Evolutionary conservation across 768 basidiomycete species (phyloP).

Genomic region (Suillus brevipes): DNA sequence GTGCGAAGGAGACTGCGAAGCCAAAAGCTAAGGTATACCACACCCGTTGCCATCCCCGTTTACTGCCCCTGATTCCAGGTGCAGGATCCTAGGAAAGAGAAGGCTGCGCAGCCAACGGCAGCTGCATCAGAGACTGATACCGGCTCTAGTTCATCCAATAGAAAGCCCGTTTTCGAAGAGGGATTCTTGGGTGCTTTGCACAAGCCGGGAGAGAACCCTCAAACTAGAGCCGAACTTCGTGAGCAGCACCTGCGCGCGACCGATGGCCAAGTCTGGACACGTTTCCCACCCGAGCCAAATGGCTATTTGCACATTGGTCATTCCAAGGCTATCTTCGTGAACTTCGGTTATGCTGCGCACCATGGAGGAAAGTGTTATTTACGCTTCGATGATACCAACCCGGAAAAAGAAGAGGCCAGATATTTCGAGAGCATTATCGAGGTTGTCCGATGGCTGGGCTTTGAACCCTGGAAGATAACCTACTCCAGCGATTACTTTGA

Average conservation of each 20-base stretch:
- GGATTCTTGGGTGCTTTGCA: slow-evolving; percentile 93
- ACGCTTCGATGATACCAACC: slow-evolving; percentile 98
- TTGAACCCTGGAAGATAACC: slow-evolving; percentile 98
- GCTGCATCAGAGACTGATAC: slow-evolving; percentile 38
- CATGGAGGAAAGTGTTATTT: slow-evolving; percentile 92
- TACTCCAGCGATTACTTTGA: slow-evolving; percentile 98
- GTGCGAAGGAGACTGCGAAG: slow-evolving; percentile 66
- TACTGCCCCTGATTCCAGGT: neutral
- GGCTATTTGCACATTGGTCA: slow-evolving; percentile 96
- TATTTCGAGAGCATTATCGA: slow-evolving; percentile 98
- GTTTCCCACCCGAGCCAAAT: slow-evolving; percentile 98
- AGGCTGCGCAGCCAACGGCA: slow-evolving; percentile 26
- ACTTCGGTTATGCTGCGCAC: slow-evolving; percentile 97
- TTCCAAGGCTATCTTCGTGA: slow-evolving; percentile 97
- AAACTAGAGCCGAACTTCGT: slow-evolving; percentile 74
- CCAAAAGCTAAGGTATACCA: slow-evolving; percentile 61
- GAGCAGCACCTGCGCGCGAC: slow-evolving; percentile 82
- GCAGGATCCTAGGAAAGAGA: slow-evolving; percentile 54
- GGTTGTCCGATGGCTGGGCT: slow-evolving; percentile 94
- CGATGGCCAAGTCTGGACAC: slow-evolving; percentile 83
- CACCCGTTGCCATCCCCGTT: neutral
- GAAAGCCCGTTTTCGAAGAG: slow-evolving; percentile 82
- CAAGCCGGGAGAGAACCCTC: slow-evolving; percentile 91
- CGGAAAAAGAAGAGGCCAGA: slow-evolving; percentile 92
- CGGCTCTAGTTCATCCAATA: slow-evolving; percentile 36